Percentiles rank a stretch among this genome's conserved stretches.
Evolutionary conservation across 2,329 filamentous ascomycete species (phyloP).

Genomic region (Aspergillus quadrilineatus): DNA sequence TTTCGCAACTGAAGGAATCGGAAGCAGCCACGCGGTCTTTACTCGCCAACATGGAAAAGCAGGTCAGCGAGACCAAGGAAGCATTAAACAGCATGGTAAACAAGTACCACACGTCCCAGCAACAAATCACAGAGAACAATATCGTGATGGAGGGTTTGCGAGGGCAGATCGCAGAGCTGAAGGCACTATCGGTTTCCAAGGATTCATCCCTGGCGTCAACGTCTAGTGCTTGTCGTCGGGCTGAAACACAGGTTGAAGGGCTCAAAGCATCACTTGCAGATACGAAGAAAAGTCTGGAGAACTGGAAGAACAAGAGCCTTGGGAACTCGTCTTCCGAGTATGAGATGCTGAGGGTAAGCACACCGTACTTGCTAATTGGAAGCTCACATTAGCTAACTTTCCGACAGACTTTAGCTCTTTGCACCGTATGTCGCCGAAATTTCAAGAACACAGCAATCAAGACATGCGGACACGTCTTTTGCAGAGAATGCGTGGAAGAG

Average conservation of each 20-base stretch:
- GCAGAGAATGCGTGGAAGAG: constrained; percentile 84
- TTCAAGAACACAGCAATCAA: constrained; percentile 94
- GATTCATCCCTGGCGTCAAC: constrained; percentile 69
- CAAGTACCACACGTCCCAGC: constrained; percentile 75
- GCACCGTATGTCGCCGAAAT: constrained; percentile 86
- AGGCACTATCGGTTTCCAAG: constrained; percentile 70
- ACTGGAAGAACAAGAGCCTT: constrained; percentile 78
- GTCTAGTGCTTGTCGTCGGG: constrained; percentile 58
- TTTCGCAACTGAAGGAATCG: constrained; percentile 86
- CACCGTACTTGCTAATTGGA: too few relatives aligned
- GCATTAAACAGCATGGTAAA: constrained; percentile 67
- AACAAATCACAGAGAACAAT: constrained; percentile 66
- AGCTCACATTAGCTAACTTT: constrained; percentile 17
- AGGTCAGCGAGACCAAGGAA: constrained; percentile 78
- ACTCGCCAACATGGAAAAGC: constrained; percentile 84
- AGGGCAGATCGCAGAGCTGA: constrained; percentile 74
- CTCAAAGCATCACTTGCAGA: constrained; percentile 75
- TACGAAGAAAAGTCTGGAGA: constrained; percentile 77
- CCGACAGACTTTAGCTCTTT: constrained; percentile 70
- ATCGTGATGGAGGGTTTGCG: constrained; percentile 70
- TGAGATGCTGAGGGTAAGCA: constrained; percentile 73
- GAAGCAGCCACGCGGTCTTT: constrained; percentile 75
- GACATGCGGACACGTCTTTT: constrained; percentile 93
- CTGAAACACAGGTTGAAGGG: constrained; percentile 73
- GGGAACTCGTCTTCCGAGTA: constrained; percentile 80